These are phyloP conservation scores for Azolla pinnata DNA, from an alignment of 75 land plant species.

Conservation along the genomic window DNA sequence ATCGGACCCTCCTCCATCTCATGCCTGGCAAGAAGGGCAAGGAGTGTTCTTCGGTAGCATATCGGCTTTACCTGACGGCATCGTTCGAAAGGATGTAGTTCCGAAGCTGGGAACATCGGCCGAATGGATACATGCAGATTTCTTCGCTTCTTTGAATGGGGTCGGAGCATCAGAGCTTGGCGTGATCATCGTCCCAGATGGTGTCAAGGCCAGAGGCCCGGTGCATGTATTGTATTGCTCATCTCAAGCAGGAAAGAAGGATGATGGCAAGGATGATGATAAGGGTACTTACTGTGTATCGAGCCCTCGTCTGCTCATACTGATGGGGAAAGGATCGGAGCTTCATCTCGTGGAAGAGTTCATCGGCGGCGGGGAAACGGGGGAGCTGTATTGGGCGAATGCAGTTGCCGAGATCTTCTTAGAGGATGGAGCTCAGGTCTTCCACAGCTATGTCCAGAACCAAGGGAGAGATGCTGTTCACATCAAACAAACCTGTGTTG, in stretches of 20 bases:
- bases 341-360: constrained; percentile 70
- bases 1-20: constrained; percentile 20
- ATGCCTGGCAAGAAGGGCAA: constrained; percentile 28
- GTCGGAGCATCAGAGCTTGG: constrained; percentile 58
- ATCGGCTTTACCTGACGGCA: constrained; percentile 21
- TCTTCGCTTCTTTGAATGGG: constrained; percentile 76
- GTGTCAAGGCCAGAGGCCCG: constrained; percentile 37
- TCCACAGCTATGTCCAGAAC: constrained; percentile 62
- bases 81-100: not conserved
- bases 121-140: constrained; percentile 31
- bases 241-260: too few relatives aligned
- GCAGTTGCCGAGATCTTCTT: constrained; percentile 60
- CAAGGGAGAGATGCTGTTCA: constrained; percentile 63
- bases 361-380: constrained; percentile 29
- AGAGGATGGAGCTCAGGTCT: constrained; percentile 47
- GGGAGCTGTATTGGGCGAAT: constrained; percentile 60
- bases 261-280: constrained; percentile 15
- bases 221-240: constrained; percentile 48
- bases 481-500: constrained; percentile 76
- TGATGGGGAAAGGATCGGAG: constrained; percentile 61
- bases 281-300: constrained; percentile 33
- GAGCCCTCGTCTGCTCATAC: constrained; percentile 66
- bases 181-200: constrained; percentile 55
- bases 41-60: constrained; percentile 54
- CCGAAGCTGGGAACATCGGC: constrained; percentile 10